These are phyloP conservation scores for Canavalia ensiformis DNA, from an alignment of 306 rosid species.

Conservation along the genomic window DNA sequence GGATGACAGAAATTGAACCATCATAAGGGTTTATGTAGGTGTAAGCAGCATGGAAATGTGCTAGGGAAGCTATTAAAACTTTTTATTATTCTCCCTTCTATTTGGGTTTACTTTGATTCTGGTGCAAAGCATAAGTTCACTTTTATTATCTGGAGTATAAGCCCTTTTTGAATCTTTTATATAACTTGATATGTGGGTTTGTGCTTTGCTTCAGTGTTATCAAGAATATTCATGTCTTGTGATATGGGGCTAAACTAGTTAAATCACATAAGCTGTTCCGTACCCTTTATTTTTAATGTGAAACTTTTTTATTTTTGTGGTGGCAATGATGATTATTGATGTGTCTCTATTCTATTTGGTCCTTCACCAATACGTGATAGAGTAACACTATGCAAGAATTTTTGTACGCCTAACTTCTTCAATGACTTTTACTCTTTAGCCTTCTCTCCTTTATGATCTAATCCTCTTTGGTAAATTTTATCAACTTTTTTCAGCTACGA, in stretches of 20 bases:
- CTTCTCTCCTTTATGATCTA: slow-evolving; percentile 30
- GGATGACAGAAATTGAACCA: slow-evolving; percentile 49
- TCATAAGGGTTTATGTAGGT: slow-evolving; percentile 70
- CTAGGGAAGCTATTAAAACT: slow-evolving; percentile 65
- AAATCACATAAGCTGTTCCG: not conserved
- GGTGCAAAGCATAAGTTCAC: slow-evolving; percentile 78
- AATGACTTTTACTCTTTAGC: slow-evolving; percentile 32
- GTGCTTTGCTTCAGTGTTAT: slow-evolving; percentile 77
- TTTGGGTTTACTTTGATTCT: slow-evolving; percentile 71
- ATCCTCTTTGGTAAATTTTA: slow-evolving; percentile 7
- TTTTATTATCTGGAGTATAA: slow-evolving; percentile 47
- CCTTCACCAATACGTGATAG: slow-evolving; percentile 16
- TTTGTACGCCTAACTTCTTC: not conserved
- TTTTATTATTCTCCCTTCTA: slow-evolving; percentile 61
- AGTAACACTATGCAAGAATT: slow-evolving; percentile 20
- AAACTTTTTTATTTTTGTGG: not conserved
- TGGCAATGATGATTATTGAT: slow-evolving; percentile 24
- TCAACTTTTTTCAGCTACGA: slow-evolving; percentile 36
- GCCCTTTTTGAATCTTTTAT: slow-evolving; percentile 52
- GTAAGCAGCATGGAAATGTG: slow-evolving; percentile 58
- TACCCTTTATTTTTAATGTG: not conserved
- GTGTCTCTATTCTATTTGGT: slow-evolving; percentile 20
- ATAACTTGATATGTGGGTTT: slow-evolving; percentile 69
- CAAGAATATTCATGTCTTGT: slow-evolving; percentile 89
- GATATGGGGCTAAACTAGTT: slow-evolving; percentile 54